Conservation (phyloP, 352 stramenopile genomes). For the Plasmopara viticola region DNA sequence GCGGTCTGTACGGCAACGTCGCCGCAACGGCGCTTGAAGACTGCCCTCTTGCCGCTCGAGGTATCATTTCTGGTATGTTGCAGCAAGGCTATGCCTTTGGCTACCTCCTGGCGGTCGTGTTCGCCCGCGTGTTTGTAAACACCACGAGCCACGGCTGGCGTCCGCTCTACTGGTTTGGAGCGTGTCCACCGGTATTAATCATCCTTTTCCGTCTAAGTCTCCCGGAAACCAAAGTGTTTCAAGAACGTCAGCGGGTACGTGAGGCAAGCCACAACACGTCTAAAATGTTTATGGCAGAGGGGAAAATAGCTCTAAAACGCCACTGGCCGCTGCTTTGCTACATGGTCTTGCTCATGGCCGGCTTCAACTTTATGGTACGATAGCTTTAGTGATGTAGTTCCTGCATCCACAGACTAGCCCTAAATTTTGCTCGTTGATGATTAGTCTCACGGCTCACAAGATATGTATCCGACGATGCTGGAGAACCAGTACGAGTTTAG, state of each 20-base stretch:
- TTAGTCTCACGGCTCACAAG: conserved; percentile 40
- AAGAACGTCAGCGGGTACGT: conserved; percentile 28
- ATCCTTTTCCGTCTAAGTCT: conserved; percentile 35
- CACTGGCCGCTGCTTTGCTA: conserved; percentile 42
- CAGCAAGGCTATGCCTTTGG: conserved; percentile 47
- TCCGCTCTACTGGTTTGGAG: conserved; percentile 44
- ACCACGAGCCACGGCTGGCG: conserved; percentile 44
- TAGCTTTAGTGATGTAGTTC: neutral
- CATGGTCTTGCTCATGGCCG: conserved; percentile 40
- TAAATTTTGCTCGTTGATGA: neutral
- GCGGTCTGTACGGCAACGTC: conserved; percentile 41
- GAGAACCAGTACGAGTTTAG: conserved; percentile 42
- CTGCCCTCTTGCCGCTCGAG: conserved; percentile 30
- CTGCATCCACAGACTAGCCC: neutral
- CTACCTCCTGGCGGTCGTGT: conserved; percentile 35
- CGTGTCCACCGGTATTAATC: conserved; percentile 39
- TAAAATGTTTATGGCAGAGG: conserved; percentile 33
- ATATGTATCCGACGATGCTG: conserved; percentile 50
- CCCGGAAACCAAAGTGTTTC: conserved; percentile 39
- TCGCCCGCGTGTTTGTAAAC: conserved; percentile 30
- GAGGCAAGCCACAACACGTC: conserved; percentile 28
- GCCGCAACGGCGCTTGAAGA: conserved; percentile 41
- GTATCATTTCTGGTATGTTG: conserved; percentile 47
- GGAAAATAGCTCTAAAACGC: conserved; percentile 36
- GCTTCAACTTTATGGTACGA: conserved; percentile 42